phyloP scores from a whole-genome alignment of 1,284 basidiomycete genomes.

The Cryptococcus jaspeensis region DNA sequence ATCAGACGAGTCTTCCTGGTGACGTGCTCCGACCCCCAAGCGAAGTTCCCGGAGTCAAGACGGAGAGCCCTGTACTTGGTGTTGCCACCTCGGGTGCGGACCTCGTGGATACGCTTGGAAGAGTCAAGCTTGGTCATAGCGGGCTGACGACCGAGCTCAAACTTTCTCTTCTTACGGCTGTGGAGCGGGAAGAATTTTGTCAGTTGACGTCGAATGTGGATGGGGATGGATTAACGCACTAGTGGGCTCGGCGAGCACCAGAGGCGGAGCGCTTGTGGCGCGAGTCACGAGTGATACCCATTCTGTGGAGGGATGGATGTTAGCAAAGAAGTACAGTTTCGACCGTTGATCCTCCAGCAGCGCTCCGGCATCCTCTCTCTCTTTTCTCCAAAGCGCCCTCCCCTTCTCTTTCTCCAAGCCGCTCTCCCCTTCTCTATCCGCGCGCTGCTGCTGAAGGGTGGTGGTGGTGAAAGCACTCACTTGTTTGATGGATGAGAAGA shows the following conservation, averaged over 20 bases:
- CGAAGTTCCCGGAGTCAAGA: conserved; percentile 92
- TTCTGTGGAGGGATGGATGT: too few species aligned
- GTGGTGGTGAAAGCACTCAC: neutral
- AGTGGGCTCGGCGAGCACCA: conserved; percentile 86
- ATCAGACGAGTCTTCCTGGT: conserved; percentile 94
- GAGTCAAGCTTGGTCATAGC: conserved; percentile 89
- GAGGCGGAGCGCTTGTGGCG: conserved; percentile 92
- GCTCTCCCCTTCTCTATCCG: neutral
- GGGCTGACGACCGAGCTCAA: conserved; percentile 93
- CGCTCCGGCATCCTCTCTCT: neutral
- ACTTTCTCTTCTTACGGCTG: conserved; percentile 95
- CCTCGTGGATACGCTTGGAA: conserved; percentile 85
- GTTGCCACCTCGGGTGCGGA: conserved; percentile 91
- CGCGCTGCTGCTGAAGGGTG: conserved; percentile 1
- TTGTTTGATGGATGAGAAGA: conserved; percentile 2
- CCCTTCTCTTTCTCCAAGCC: neutral
- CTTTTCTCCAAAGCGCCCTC: neutral
- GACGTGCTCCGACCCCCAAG: conserved; percentile 89
- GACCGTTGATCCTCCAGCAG: neutral
- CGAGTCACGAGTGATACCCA: conserved; percentile 88
- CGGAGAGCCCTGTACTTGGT: conserved; percentile 89
- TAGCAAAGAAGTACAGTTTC: neutral
- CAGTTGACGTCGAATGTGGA: neutral
- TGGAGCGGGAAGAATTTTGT: neutral
- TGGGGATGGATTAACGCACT: conserved; percentile 23